Evolutionary conservation across 441 rosid species (phyloP).

Genomic region (Hura crepitans): DNA sequence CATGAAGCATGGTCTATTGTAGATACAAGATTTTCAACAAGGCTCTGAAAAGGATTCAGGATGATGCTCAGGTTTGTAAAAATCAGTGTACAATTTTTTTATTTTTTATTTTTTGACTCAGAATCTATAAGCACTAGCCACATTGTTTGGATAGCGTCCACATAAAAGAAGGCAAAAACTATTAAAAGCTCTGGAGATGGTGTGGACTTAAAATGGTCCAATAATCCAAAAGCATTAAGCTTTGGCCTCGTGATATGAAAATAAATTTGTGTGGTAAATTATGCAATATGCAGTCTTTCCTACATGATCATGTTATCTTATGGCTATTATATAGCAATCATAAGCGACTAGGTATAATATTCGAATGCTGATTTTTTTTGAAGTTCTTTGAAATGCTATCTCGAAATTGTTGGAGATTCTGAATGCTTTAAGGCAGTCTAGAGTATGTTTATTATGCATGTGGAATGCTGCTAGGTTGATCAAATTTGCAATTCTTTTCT

Average conservation of each 20-base stretch:
- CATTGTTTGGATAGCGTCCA: background rate
- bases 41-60: conserved; percentile 86
- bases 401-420: background rate
- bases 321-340: background rate
- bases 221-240: background rate
- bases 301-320: background rate
- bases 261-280: too few relatives aligned
- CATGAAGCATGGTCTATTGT: conserved; percentile 17
- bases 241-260: background rate
- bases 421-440: background rate
- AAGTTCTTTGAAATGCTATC: background rate
- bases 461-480: background rate
- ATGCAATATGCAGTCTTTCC: too few relatives aligned
- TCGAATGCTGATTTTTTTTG: background rate
- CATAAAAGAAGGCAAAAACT: background rate
- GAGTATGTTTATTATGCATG: background rate
- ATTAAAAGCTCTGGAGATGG: background rate
- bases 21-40: conserved; percentile 83
- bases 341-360: background rate
- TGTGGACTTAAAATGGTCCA: background rate
- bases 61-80: conserved; percentile 76
- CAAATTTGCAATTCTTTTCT: background rate
- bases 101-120: background rate
- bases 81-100: background rate
- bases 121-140: background rate